Evolutionary conservation across 352 stramenopile species (phyloP).

Genomic region (Thraustochytrium sp.): DNA sequence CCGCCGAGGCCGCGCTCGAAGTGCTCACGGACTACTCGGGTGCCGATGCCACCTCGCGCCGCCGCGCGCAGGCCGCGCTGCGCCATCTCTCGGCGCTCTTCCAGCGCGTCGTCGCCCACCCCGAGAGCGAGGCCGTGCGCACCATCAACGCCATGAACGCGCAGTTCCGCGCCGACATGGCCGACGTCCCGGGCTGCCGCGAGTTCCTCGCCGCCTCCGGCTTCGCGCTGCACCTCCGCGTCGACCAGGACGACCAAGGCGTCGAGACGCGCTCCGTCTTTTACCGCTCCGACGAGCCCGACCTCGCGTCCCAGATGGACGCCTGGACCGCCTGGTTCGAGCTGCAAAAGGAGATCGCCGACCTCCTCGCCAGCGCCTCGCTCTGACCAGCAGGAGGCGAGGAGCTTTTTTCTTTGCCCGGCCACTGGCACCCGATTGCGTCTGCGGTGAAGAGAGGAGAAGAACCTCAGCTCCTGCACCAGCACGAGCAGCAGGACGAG

Average conservation of each 20-base stretch:
- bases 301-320: slow-evolving; percentile 18
- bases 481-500: too few species aligned
- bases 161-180: not conserved
- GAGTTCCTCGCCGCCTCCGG: not conserved
- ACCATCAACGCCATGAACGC: slow-evolving; percentile 37
- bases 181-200: not conserved
- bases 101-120: not conserved
- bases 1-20: not conserved
- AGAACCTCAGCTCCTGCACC: too few species aligned
- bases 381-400: not conserved
- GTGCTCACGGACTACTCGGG: not conserved
- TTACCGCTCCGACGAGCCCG: not conserved
- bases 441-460: too few species aligned
- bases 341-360: not conserved
- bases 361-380: not conserved
- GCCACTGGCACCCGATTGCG: too few species aligned
- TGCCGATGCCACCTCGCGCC: not conserved
- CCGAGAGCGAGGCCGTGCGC: slow-evolving; percentile 14
- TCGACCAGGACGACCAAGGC: slow-evolving; percentile 15
- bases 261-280: not conserved
- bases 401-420: not conserved
- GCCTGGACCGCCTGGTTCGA: slow-evolving; percentile 28
- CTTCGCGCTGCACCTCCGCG: not conserved
- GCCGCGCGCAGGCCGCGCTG: not conserved
- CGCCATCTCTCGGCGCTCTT: not conserved